Conservation (phyloP, 345 rosid species). For the Ailanthus altissimus region DNA sequence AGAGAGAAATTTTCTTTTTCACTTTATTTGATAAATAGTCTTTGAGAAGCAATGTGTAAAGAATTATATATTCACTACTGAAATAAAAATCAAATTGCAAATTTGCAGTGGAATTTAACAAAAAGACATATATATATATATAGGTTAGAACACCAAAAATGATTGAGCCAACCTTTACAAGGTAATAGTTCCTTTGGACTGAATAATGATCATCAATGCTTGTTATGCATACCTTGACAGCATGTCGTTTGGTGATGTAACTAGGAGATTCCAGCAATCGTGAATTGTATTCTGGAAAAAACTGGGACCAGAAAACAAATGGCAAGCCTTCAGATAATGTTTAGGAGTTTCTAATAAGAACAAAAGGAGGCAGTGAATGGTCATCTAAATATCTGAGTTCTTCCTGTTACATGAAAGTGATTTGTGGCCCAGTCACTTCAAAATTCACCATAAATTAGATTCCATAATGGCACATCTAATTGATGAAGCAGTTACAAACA, state of each 20-base stretch:
- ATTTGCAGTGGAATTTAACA: not conserved
- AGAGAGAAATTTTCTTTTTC: not conserved
- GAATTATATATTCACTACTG: not conserved
- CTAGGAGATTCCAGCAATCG: conserved; percentile 38
- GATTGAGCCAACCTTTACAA: not conserved
- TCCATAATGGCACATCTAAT: no score
- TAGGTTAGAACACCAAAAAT: not conserved
- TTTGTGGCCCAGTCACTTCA: no score
- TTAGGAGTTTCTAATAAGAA: not conserved
- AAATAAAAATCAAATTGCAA: not conserved
- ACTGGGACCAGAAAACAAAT: conserved; percentile 28
- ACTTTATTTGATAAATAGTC: not conserved
- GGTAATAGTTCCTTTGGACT: not conserved
- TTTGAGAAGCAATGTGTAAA: not conserved
- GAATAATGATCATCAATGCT: not conserved
- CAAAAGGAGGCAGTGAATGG: not conserved
- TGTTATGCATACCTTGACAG: conserved; percentile 40
- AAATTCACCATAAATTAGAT: no score
- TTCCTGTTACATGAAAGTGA: not conserved
- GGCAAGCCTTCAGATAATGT: not conserved
- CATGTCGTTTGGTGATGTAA: conserved; percentile 52
- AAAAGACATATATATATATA: no score
- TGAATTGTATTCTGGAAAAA: conserved; percentile 47
- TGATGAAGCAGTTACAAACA: no score
- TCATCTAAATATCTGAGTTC: not conserved